A percentile compares a stretch with the other conserved stretches of the same genome.
Evolutionary conservation across 1,284 basidiomycete genomes (phyloP).

Genomic region (Lignosus rhinocerotis): DNA sequence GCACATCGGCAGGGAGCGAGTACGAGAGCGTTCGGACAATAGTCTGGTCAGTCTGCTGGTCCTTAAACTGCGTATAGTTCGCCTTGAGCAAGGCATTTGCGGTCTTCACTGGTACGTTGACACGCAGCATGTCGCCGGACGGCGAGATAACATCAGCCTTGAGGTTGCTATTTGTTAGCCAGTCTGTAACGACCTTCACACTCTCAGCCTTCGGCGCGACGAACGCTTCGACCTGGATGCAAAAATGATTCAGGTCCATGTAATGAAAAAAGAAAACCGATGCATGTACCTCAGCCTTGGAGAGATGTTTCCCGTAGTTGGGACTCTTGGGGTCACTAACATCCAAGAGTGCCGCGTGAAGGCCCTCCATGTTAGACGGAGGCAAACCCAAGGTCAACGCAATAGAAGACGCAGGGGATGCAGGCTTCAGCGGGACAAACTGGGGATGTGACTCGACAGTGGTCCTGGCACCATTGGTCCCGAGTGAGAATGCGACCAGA

Average conservation of each 20-base stretch:
- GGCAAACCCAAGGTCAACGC: conserved; percentile 29
- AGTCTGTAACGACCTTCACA: conserved; percentile 34
- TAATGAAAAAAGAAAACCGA: conserved; percentile 31
- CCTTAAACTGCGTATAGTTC: conserved; percentile 37
- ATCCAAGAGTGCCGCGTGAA: conserved; percentile 33
- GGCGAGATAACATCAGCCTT: conserved; percentile 29
- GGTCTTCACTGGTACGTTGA: conserved; percentile 27
- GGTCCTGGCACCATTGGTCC: background rate
- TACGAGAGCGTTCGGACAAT: conserved; percentile 38
- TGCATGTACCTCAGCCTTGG: conserved; percentile 7
- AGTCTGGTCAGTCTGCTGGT: conserved; percentile 31
- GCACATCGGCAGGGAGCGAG: conserved; percentile 38
- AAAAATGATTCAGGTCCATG: background rate
- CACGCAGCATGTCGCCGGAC: conserved; percentile 24
- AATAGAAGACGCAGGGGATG: background rate
- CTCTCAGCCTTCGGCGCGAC: conserved; percentile 35
- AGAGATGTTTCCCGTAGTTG: conserved; percentile 13
- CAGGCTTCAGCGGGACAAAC: background rate
- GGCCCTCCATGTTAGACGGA: conserved; percentile 30
- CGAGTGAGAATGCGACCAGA: background rate
- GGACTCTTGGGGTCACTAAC: conserved; percentile 21
- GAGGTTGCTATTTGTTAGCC: conserved; percentile 37
- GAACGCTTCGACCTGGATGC: conserved; percentile 33
- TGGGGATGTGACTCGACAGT: background rate
- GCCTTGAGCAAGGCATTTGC: conserved; percentile 38